phyloP scores from a whole-genome alignment of 2,329 filamentous ascomycete species.

The Trichoderma sp. region DNA sequence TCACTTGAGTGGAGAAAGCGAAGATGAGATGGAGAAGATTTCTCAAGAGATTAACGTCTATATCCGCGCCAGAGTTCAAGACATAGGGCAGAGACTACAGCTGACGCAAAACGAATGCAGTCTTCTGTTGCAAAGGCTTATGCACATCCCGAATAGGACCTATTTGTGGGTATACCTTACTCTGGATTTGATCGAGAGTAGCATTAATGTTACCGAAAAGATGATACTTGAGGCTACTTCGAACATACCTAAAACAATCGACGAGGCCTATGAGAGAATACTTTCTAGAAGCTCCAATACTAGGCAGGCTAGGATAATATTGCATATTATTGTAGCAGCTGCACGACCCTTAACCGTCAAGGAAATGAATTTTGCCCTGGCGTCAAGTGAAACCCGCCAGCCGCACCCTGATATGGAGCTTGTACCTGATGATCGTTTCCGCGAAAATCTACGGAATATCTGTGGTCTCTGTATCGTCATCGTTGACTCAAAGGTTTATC shows the following conservation, averaged over 20 bases:
- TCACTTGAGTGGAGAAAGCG: constrained; percentile 25
- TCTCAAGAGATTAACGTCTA: constrained; percentile 26
- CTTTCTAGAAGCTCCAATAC: constrained; percentile 23
- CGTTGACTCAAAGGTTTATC: constrained; percentile 24
- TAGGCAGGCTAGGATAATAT: constrained; percentile 19
- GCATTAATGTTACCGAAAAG: constrained; percentile 12
- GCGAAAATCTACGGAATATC: constrained; percentile 23
- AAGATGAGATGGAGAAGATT: constrained; percentile 23
- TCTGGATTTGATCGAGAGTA: constrained; percentile 17
- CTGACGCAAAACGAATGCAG: constrained; percentile 18
- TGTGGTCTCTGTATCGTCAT: constrained; percentile 35
- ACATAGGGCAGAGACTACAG: background rate
- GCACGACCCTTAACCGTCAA: constrained; percentile 25
- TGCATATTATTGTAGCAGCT: constrained; percentile 29
- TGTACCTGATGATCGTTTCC: constrained; percentile 15
- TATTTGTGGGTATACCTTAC: constrained; percentile 32
- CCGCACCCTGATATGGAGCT: constrained; percentile 20
- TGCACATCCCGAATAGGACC: constrained; percentile 24
- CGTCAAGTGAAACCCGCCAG: constrained; percentile 10
- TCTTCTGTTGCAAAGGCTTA: constrained; percentile 21
- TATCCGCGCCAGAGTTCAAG: constrained; percentile 21
- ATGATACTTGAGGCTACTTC: constrained; percentile 18
- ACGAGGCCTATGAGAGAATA: constrained; percentile 31
- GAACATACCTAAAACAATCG: constrained; percentile 25
- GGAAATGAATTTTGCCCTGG: constrained; percentile 28